Evolutionary conservation across 1,284 basidiomycete species (phyloP).

Genomic region (Peniophora sp.): DNA sequence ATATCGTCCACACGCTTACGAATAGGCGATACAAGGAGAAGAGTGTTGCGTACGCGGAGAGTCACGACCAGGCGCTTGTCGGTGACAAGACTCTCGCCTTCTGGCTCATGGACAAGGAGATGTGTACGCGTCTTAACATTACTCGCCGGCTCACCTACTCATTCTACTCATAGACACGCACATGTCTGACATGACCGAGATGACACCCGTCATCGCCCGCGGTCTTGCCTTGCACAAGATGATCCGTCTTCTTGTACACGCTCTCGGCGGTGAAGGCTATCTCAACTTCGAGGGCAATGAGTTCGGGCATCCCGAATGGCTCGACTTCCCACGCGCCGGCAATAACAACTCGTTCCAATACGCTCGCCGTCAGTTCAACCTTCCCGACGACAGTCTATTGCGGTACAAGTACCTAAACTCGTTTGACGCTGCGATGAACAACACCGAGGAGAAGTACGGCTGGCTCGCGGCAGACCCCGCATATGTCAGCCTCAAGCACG

Average conservation of each 20-base stretch:
- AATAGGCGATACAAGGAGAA: conserved; percentile 89
- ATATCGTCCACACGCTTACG: conserved; percentile 85
- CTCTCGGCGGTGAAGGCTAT: conserved; percentile 94
- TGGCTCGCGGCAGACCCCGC: conserved; percentile 89
- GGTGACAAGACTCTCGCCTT: conserved; percentile 98
- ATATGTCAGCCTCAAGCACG: conserved; percentile 89
- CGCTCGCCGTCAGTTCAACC: conserved; percentile 92
- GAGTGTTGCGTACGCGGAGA: conserved; percentile 93
- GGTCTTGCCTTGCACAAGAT: conserved; percentile 94
- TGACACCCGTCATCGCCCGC: conserved; percentile 85
- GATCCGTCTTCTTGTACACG: conserved; percentile 88
- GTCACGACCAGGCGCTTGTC: conserved; percentile 95
- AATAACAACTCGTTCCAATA: conserved; percentile 95
- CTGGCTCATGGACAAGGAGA: conserved; percentile 99
- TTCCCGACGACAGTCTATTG: conserved; percentile 79
- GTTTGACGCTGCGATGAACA: conserved; percentile 94
- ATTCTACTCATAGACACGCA: conserved; percentile 67
- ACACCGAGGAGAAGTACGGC: conserved; percentile 66
- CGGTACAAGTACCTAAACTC: conserved; percentile 91
- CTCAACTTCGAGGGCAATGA: conserved; percentile 98
- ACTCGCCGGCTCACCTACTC: conserved; percentile 7
- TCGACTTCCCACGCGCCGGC: conserved; percentile 95
- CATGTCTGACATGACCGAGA: conserved; percentile 87
- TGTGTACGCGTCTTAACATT: conserved; percentile 57
- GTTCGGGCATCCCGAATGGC: conserved; percentile 98